Percentiles rank a stretch among this genome's conserved stretches.
phyloP scores from a whole-genome alignment of 1,139 yeast genomes.

The Kurtzmaniella natalensis region DNA sequence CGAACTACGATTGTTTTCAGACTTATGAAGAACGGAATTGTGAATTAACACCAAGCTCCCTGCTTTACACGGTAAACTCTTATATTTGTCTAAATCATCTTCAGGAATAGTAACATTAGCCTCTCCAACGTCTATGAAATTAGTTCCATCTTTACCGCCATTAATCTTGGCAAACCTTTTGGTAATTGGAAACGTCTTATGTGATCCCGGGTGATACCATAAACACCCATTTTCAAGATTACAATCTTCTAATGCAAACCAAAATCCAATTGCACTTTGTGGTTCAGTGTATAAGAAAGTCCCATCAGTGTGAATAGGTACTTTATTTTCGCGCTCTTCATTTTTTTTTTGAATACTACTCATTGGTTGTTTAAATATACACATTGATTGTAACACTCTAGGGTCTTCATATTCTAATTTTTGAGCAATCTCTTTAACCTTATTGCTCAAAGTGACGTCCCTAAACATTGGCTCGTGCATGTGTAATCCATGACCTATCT shows the following conservation, averaged over 20 bases:
- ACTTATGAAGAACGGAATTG: slow-evolving; percentile 68
- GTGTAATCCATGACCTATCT: slow-evolving; percentile 79
- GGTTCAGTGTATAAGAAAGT: slow-evolving; percentile 72
- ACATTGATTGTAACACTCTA: slow-evolving; percentile 72
- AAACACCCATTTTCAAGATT: slow-evolving; percentile 65
- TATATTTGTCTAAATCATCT: slow-evolving; percentile 35
- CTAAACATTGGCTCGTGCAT: slow-evolving; percentile 45
- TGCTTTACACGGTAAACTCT: slow-evolving; percentile 59
- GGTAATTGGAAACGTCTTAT: slow-evolving; percentile 51
- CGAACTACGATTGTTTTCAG: slow-evolving; percentile 53
- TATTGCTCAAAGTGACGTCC: slow-evolving; percentile 46
- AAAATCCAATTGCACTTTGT: slow-evolving; percentile 69
- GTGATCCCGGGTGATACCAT: slow-evolving; percentile 72
- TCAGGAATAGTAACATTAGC: slow-evolving; percentile 15
- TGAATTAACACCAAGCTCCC: slow-evolving; percentile 69
- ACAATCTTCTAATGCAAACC: slow-evolving; percentile 82
- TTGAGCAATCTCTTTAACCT: slow-evolving; percentile 49
- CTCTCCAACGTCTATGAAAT: slow-evolving; percentile 30
- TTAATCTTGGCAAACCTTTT: slow-evolving; percentile 60
- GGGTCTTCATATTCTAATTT: slow-evolving; percentile 59
- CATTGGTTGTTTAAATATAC: slow-evolving; percentile 70
- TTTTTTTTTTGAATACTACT: slow-evolving; percentile 9
- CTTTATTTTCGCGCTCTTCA: slow-evolving; percentile 55
- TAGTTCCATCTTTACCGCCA: slow-evolving; percentile 49
- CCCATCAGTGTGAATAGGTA: slow-evolving; percentile 78